These are phyloP conservation scores for Cercospora sesami DNA, from an alignment of 2,329 filamentous ascomycete genomes.

Conservation along the genomic window DNA sequence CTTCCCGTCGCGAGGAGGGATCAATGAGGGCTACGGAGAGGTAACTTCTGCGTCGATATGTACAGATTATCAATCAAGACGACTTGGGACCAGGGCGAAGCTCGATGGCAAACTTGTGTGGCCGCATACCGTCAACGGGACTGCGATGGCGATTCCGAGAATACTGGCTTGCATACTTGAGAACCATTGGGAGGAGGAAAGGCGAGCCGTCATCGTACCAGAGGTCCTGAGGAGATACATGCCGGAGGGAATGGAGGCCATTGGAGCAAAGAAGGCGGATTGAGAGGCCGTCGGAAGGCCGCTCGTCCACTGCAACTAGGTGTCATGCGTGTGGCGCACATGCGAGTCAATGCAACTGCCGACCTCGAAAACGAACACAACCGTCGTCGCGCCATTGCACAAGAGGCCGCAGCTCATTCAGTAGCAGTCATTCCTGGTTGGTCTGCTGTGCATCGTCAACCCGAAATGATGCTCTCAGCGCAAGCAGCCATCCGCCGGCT, in stretches of 20 bases:
- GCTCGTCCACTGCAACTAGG: not conserved
- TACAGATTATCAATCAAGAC: slow-evolving; percentile 87
- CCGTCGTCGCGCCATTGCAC: not conserved
- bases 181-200: slow-evolving; percentile 78
- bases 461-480: not conserved
- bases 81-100: slow-evolving; percentile 74
- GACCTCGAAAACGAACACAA: not conserved
- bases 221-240: slow-evolving; percentile 81
- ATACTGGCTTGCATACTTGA: slow-evolving; percentile 87
- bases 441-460: slow-evolving; percentile 2
- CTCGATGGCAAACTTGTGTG: slow-evolving; percentile 62
- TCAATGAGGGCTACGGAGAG: slow-evolving; percentile 81
- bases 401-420: not conserved
- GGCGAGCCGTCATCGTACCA: slow-evolving; percentile 69
- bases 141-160: slow-evolving; percentile 84
- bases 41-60: slow-evolving; percentile 88
- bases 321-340: not conserved
- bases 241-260: slow-evolving; percentile 42
- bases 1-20: slow-evolving; percentile 73
- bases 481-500: not conserved
- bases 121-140: slow-evolving; percentile 91
- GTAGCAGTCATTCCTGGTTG: not conserved
- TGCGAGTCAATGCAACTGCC: not conserved
- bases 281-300: not conserved
- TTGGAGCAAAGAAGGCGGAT: slow-evolving; percentile 7